Conservation (phyloP, 83 land plant species). For the Larix sibirica region DNA sequence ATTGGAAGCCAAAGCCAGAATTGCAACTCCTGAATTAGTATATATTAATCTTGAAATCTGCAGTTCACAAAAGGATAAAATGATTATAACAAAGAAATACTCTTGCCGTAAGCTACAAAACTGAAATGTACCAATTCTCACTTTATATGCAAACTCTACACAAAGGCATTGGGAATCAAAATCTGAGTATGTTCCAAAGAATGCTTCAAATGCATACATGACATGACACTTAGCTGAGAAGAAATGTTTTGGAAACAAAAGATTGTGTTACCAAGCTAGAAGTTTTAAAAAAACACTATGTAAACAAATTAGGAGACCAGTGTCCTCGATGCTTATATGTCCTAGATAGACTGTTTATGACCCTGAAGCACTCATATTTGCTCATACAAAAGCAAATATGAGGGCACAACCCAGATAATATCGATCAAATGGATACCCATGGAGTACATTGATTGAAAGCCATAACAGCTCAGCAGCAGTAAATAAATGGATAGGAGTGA, state of each 20-base stretch:
- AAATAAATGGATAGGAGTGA: not conserved
- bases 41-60: constrained; percentile 83
- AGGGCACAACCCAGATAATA: not conserved
- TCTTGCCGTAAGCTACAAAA: no score
- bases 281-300: no score
- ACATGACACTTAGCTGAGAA: not conserved
- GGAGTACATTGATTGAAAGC: not conserved
- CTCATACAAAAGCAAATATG: not conserved
- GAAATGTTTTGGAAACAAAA: no score
- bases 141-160: no score
- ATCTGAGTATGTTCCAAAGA: not conserved
- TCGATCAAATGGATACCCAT: not conserved
- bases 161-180: no score
- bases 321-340: no score
- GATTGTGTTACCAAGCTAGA: no score
- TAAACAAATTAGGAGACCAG: no score
- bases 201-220: not conserved
- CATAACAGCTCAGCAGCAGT: not conserved
- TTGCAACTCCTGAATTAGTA: constrained; percentile 76
- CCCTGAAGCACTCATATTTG: no score
- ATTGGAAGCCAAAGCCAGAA: constrained; percentile 82
- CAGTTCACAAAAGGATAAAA: constrained; percentile 3
- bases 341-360: no score
- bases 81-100: not conserved
- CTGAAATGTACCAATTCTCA: no score